Evolutionary conservation across 345 rosid genomes (phyloP), one percentile per base, ranked within the genome.

Genomic region (Moricandia arvensis): DNA sequence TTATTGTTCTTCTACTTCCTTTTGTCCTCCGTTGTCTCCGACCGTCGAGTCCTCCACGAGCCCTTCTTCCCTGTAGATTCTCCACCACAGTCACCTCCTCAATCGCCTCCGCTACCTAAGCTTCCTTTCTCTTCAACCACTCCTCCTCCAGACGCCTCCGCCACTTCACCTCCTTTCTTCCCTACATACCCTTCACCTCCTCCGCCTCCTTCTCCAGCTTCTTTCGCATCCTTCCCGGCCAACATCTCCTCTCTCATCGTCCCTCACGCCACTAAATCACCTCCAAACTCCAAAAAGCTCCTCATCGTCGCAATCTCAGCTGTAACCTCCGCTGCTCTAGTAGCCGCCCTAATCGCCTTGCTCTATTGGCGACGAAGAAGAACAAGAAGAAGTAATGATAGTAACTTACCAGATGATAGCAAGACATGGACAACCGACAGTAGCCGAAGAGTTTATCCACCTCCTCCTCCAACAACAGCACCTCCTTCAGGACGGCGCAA

Each of bases 181-280:
- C 99, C 98, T 0, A 30, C 86, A 27, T 89, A 81, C 81, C 85
- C 93, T 65, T 70, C 87, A 4, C 54, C 98, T 31, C 96, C 96
- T 3, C 97, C 97, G 5, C 96, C 96, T 37, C 88, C 91, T 4
- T 66, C 93, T 51, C 90, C 97, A 0, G 75, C 90, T 3, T 43
- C 85, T 2, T 89, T 84, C 66, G 96, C 92, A 18, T 89, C 98
- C 30, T 94, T 91, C 76, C 98, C 98, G 0, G 98, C 97, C 58
- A 94, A 94, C 67, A 89, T 94, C 79, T 91, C 97, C 78, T 87
- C 96, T 47, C 88, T 95, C 8, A 84, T 82, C 80, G 87, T 95
- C 58, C 98, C 98, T 7, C 86, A 82, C 72, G 77, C 93, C 27
- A 51, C 86, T 15, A 53, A 72, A 11, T 82, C 89, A 10, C 87